Percentiles rank a stretch among this genome's conserved stretches.
phyloP scores from a whole-genome alignment of 305 asterid species.

The Coffea humblotiana region DNA sequence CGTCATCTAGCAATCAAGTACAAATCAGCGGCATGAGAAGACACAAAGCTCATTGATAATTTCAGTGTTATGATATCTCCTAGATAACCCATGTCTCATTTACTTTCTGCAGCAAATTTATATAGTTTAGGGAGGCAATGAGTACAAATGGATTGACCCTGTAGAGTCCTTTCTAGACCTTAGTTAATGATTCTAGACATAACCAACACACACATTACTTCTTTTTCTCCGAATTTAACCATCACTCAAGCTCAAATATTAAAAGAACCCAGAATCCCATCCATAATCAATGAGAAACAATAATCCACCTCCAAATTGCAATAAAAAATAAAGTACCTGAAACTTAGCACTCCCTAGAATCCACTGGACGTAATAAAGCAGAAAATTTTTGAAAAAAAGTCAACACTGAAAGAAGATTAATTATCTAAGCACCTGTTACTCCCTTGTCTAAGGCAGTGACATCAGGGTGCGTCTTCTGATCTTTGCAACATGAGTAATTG shows the following conservation, averaged over 20 bases:
- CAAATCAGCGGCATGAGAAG: neutral
- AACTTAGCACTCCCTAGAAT: neutral
- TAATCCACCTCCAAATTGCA: neutral
- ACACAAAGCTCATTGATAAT: neutral
- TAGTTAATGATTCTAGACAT: neutral
- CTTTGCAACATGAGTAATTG: conserved; percentile 18
- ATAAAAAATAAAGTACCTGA: neutral
- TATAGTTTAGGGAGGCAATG: neutral
- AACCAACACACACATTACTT: neutral
- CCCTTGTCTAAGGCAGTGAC: conserved; percentile 23
- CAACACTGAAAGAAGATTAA: neutral
- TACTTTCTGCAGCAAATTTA: neutral
- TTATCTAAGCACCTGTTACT: conserved; percentile 39
- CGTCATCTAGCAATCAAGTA: neutral
- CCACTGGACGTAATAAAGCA: neutral
- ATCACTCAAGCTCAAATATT: neutral
- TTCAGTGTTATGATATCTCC: neutral
- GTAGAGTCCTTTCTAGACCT: neutral
- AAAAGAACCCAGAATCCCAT: neutral
- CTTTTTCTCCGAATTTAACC: neutral
- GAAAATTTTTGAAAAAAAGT: neutral
- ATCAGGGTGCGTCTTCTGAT: conserved; percentile 27
- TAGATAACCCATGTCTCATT: neutral
- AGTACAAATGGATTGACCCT: neutral
- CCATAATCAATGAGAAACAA: neutral